Evolutionary conservation across 768 basidiomycete genomes (phyloP).

Genomic region (Rhodotorula toruloides): DNA sequence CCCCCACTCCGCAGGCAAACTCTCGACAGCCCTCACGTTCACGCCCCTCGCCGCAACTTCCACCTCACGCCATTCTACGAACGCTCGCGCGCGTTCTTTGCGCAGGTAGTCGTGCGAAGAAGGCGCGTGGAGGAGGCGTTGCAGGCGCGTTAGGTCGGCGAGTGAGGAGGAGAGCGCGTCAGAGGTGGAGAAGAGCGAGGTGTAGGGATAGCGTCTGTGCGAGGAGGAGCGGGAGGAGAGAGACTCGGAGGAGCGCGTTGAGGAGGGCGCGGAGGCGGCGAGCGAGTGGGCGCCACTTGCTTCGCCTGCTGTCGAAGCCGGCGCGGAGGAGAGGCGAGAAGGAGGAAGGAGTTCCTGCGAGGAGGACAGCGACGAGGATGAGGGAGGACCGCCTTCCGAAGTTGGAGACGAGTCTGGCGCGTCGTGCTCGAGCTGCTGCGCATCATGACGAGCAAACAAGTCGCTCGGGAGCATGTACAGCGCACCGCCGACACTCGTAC

Average conservation of each 20-base stretch:
- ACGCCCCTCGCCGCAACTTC: conserved; percentile 19
- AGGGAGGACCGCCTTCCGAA: not conserved
- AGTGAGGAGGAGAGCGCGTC: not conserved
- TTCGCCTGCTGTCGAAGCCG: not conserved
- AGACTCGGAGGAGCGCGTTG: conserved; percentile 2
- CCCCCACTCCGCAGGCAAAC: not conserved
- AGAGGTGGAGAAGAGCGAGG: not conserved
- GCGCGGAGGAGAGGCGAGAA: conserved; percentile 4
- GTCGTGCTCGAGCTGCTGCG: too few species aligned
- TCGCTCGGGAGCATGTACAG: conserved; percentile 27
- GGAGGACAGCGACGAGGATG: not conserved
- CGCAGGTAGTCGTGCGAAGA: not conserved
- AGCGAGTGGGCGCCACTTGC: conserved; percentile 1
- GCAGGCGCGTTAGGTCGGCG: conserved; percentile 11
- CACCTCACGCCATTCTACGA: conserved; percentile 34
- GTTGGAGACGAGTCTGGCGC: conserved; percentile 9
- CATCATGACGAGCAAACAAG: conserved; percentile 16
- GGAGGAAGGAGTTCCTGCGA: not conserved
- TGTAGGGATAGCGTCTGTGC: not conserved
- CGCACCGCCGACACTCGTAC: not conserved
- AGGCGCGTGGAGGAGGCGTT: not conserved
- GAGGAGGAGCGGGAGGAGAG: not conserved
- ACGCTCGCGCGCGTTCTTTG: not conserved
- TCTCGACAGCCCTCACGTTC: not conserved
- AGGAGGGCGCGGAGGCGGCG: conserved; percentile 1